These are phyloP conservation scores for Boletus smithii DNA, from an alignment of 1,284 basidiomycete species.

Conservation along the genomic window DNA sequence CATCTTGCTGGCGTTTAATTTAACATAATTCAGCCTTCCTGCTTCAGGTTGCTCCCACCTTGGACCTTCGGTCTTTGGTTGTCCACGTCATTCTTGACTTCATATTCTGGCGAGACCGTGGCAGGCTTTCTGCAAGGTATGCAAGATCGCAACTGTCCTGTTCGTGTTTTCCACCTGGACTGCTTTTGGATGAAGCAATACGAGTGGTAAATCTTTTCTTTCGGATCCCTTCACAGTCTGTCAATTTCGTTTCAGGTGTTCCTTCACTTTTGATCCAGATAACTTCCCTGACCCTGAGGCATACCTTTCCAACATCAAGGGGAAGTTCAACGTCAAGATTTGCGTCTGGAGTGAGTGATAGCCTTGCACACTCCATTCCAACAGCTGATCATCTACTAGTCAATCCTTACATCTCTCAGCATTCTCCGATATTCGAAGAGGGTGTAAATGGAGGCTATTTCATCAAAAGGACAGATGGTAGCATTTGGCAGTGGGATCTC, in stretches of 20 bases:
- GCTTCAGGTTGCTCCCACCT: slow-evolving; percentile 53
- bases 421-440: slow-evolving; percentile 68
- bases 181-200: slow-evolving; percentile 83
- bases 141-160: slow-evolving; percentile 60
- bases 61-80: slow-evolving; percentile 79
- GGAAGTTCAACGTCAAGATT: slow-evolving; percentile 67
- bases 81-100: slow-evolving; percentile 72
- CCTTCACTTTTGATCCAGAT: slow-evolving; percentile 74
- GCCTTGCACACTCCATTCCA: background rate
- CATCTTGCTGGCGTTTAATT: background rate
- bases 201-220: slow-evolving; percentile 49
- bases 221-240: background rate
- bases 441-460: slow-evolving; percentile 64
- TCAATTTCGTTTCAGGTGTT: slow-evolving; percentile 46
- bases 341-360: slow-evolving; percentile 65
- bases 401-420: slow-evolving; percentile 67
- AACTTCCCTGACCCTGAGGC: slow-evolving; percentile 70
- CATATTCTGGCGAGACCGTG: slow-evolving; percentile 66
- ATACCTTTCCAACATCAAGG: slow-evolving; percentile 65
- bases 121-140: slow-evolving; percentile 69
- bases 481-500: slow-evolving; percentile 74
- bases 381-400: slow-evolving; percentile 37
- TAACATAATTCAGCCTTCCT: background rate
- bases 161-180: slow-evolving; percentile 77
- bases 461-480: slow-evolving; percentile 66